Percentiles rank a stretch among this genome's conserved stretches.
phyloP scores from a whole-genome alignment of 208 protist species.

The Wallacemonas sp. region DNA sequence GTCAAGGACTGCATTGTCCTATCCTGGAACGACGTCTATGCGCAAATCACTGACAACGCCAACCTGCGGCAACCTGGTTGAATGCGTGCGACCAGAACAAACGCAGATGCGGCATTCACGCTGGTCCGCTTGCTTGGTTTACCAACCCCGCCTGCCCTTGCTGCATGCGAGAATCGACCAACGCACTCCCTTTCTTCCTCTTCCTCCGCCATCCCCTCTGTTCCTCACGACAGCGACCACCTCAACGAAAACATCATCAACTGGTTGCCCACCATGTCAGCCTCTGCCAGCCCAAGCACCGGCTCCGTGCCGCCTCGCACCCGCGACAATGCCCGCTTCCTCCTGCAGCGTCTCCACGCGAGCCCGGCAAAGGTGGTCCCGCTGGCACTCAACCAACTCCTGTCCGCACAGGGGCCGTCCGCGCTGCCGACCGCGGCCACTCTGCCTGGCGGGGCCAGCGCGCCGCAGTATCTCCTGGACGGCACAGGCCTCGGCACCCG shows the following conservation, averaged over 20 bases:
- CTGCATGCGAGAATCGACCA: too few relatives aligned
- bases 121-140: too few relatives aligned
- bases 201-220: not conserved
- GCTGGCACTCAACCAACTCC: constrained; percentile 22
- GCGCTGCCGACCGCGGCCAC: not conserved
- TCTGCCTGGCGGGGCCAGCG: not conserved
- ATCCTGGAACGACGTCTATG: too few relatives aligned
- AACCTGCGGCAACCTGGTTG: too few relatives aligned
- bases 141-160: too few relatives aligned
- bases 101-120: too few relatives aligned
- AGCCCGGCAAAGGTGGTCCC: constrained; percentile 50
- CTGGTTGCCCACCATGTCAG: not conserved
- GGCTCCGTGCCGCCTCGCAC: too few relatives aligned
- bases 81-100: too few relatives aligned
- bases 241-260: too few relatives aligned
- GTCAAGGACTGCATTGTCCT: too few relatives aligned
- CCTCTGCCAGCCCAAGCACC: not conserved
- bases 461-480: not conserved
- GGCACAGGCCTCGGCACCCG: constrained; percentile 24
- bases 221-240: too few relatives aligned
- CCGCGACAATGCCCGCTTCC: constrained; percentile 43
- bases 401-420: constrained; percentile 13
- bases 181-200: constrained; percentile 4
- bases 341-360: constrained; percentile 56
- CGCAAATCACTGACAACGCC: too few relatives aligned